These are phyloP conservation scores for Podospora tetraspora DNA, from an alignment of 495 filamentous ascomycete species.

Conservation along the genomic window DNA sequence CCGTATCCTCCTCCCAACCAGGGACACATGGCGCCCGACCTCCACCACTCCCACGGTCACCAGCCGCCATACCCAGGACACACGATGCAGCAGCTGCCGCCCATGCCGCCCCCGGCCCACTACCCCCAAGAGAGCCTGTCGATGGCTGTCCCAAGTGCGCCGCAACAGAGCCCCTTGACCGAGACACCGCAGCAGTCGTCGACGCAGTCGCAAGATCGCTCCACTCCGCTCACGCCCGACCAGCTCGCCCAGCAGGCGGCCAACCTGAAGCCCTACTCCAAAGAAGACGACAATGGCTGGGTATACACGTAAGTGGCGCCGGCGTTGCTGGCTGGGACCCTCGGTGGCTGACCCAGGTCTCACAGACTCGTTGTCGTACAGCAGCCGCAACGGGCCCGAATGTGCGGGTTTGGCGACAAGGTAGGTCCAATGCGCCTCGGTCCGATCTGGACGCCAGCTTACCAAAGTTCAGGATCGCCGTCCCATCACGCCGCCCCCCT, in stretches of 20 bases:
- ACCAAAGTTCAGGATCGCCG: constrained; percentile 65
- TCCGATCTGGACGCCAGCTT: constrained; percentile 11
- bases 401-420: constrained; percentile 99
- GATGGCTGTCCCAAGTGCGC: constrained; percentile 18
- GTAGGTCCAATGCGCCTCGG: constrained; percentile 37
- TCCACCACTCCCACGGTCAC: constrained; percentile 8
- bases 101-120: constrained; percentile 26
- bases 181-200: constrained; percentile 17
- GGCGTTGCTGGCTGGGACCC: not conserved
- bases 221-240: constrained; percentile 23
- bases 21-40: constrained; percentile 12
- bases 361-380: constrained; percentile 78
- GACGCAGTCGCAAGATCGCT: constrained; percentile 18
- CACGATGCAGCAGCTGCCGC: constrained; percentile 26
- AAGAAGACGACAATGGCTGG: constrained; percentile 23
- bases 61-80: constrained; percentile 25
- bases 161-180: constrained; percentile 17
- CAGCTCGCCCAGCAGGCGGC: constrained; percentile 25
- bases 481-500: constrained; percentile 93
- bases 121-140: constrained; percentile 23
- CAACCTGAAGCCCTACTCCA: constrained; percentile 30
- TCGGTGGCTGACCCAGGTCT: not conserved
- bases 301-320: constrained; percentile 27
- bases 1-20: constrained; percentile 1
- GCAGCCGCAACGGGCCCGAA: constrained; percentile 88